Conservation (phyloP, 2,329 filamentous ascomycete species). For the Tolypocladium tropicale region DNA sequence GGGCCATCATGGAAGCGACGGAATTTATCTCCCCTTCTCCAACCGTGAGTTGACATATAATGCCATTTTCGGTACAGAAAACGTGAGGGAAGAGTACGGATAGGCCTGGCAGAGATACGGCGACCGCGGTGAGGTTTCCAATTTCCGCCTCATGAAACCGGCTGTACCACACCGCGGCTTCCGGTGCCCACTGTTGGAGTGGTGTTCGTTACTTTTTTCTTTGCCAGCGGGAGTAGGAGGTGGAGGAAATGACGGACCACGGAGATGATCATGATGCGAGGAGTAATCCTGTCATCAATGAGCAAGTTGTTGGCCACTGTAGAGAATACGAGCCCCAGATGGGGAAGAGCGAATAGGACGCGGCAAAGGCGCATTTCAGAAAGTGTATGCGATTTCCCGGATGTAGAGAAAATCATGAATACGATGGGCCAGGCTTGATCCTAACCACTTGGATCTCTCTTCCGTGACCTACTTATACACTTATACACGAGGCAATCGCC, state of each 20-base stretch:
- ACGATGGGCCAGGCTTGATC: too few relatives aligned
- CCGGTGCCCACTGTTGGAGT: constrained; percentile 43
- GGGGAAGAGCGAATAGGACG: background rate
- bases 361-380: background rate
- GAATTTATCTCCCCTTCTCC: constrained; percentile 69
- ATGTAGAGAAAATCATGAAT: background rate
- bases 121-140: constrained; percentile 45
- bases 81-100: constrained; percentile 55
- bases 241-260: background rate
- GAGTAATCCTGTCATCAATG: constrained; percentile 24
- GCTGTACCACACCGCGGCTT: constrained; percentile 51
- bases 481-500: background rate
- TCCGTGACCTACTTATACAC: background rate
- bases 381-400: background rate
- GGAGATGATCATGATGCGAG: constrained; percentile 39
- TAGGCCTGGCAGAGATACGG: constrained; percentile 50
- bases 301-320: background rate
- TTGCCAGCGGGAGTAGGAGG: background rate
- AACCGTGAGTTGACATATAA: constrained; percentile 58
- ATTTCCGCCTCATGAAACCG: constrained; percentile 34
- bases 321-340: background rate
- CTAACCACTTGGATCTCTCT: background rate
- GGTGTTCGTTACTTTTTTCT: background rate
- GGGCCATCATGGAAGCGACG: constrained; percentile 52
- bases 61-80: constrained; percentile 50